Percentiles rank a stretch among this genome's conserved stretches.
phyloP scores from a whole-genome alignment of 805 yeast genomes.

The Zygosaccharomyces gambellarensis region DNA sequence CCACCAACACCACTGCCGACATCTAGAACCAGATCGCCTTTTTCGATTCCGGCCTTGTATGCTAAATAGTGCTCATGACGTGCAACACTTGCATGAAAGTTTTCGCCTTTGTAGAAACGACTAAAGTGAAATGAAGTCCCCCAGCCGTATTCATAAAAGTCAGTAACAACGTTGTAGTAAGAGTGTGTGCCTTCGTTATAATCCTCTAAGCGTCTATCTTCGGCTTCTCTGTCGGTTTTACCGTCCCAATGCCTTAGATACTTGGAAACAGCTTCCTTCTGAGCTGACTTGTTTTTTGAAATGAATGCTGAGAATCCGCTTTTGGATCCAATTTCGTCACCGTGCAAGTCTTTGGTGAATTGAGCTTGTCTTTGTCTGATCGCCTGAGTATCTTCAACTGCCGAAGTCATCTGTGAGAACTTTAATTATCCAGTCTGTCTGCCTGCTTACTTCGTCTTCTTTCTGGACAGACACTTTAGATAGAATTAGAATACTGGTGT shows the following conservation, averaged over 20 bases:
- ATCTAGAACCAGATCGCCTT: slow-evolving; percentile 83
- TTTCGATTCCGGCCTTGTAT: slow-evolving; percentile 70
- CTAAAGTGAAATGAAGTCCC: slow-evolving; percentile 98
- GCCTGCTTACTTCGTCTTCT: no score
- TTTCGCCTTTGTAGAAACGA: slow-evolving; percentile 88
- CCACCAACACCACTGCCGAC: slow-evolving; percentile 99
- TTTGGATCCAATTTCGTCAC: slow-evolving; percentile 57
- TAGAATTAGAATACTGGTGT: no score
- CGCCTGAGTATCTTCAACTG: slow-evolving; percentile 15
- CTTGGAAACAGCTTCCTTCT: slow-evolving; percentile 77
- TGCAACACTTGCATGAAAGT: slow-evolving; percentile 90
- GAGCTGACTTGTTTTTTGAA: slow-evolving; percentile 72
- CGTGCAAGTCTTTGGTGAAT: slow-evolving; percentile 84
- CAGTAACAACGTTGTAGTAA: slow-evolving; percentile 94
- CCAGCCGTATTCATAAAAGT: slow-evolving; percentile 99
- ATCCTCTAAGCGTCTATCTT: slow-evolving; percentile 68
- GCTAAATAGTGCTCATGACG: slow-evolving; percentile 97
- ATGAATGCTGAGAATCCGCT: slow-evolving; percentile 75
- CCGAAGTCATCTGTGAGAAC: slow-evolving; percentile 7
- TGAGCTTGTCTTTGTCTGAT: slow-evolving; percentile 42
- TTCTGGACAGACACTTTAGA: no score
- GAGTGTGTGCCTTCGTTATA: slow-evolving; percentile 90
- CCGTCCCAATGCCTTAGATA: slow-evolving; percentile 98
- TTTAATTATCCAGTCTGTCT: no score
- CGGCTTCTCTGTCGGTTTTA: slow-evolving; percentile 67